phyloP scores from a whole-genome alignment of 805 yeast species.

The Scheffersomyces spartinae region DNA sequence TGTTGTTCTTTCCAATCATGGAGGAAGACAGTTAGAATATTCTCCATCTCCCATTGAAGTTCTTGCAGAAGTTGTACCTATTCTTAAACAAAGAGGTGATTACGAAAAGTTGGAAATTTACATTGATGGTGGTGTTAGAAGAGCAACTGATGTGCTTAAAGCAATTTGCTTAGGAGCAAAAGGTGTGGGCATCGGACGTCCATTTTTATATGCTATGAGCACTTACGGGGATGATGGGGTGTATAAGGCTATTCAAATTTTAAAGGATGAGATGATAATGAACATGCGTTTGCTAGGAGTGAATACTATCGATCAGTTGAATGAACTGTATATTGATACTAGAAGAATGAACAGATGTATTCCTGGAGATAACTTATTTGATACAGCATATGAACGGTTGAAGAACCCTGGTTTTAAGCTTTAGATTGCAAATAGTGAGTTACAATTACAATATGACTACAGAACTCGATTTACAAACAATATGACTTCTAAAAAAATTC shows the following conservation, averaged over 20 bases:
- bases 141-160: conserved; percentile 57
- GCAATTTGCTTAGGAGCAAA: conserved; percentile 61
- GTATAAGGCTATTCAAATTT: conserved; percentile 42
- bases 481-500: too few species aligned
- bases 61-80: conserved; percentile 56
- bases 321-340: conserved; percentile 50
- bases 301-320: conserved; percentile 44
- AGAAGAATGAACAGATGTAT: conserved; percentile 30
- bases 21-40: conserved; percentile 81
- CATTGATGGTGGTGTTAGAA: conserved; percentile 59
- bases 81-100: conserved; percentile 32
- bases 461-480: too few species aligned
- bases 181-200: conserved; percentile 62
- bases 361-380: conserved; percentile 46
- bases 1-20: conserved; percentile 80
- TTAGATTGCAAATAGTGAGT: too few species aligned
- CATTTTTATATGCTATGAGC: conserved; percentile 52
- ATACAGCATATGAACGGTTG: conserved; percentile 45
- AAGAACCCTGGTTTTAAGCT: conserved; percentile 38
- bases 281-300: conserved; percentile 76
- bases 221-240: conserved; percentile 59
- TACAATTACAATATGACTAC: too few species aligned
- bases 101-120: conserved; percentile 41
- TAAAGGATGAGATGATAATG: conserved; percentile 63
- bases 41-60: conserved; percentile 70